Evolutionary conservation across 805 yeast species (phyloP).

Genomic region (Kuraishia borneana): DNA sequence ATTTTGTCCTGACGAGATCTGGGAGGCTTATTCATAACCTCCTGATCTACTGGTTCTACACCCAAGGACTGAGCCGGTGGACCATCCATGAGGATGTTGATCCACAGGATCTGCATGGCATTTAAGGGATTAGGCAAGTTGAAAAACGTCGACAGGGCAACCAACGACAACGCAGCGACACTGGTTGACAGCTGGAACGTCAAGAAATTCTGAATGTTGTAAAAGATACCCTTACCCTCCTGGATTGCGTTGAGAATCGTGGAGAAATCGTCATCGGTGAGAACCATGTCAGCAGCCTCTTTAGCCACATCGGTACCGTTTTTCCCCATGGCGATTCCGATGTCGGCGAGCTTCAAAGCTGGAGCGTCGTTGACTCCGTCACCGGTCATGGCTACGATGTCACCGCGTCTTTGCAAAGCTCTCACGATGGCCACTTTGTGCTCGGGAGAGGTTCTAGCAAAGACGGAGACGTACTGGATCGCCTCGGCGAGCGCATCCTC

Average conservation of each 20-base stretch:
- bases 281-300: slow-evolving; percentile 96
- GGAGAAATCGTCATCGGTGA: slow-evolving; percentile 93
- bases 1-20: slow-evolving; percentile 81
- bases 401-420: slow-evolving; percentile 84
- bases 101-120: slow-evolving; percentile 98
- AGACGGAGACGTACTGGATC: slow-evolving; percentile 74
- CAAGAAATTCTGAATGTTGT: slow-evolving; percentile 87
- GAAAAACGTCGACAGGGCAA: slow-evolving; percentile 79
- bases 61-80: slow-evolving; percentile 98
- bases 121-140: slow-evolving; percentile 89
- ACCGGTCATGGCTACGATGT: slow-evolving; percentile 98
- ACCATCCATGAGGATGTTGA: slow-evolving; percentile 96
- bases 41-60: slow-evolving; percentile 94
- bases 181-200: slow-evolving; percentile 95
- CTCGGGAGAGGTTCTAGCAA: slow-evolving; percentile 93
- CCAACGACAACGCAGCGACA: slow-evolving; percentile 84
- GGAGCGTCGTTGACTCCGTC: slow-evolving; percentile 99
- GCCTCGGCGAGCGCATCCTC: slow-evolving; percentile 67
- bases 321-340: slow-evolving; percentile 98
- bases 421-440: slow-evolving; percentile 84
- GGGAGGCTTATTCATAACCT: slow-evolving; percentile 95
- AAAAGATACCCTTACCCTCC: slow-evolving; percentile 96
- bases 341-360: slow-evolving; percentile 91
- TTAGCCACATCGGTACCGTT: slow-evolving; percentile 98
- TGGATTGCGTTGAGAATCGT: slow-evolving; percentile 89